Base-by-base conservation (phyloP, 2,329 filamentous ascomycete species). In the Exophiala sp. region DNA sequence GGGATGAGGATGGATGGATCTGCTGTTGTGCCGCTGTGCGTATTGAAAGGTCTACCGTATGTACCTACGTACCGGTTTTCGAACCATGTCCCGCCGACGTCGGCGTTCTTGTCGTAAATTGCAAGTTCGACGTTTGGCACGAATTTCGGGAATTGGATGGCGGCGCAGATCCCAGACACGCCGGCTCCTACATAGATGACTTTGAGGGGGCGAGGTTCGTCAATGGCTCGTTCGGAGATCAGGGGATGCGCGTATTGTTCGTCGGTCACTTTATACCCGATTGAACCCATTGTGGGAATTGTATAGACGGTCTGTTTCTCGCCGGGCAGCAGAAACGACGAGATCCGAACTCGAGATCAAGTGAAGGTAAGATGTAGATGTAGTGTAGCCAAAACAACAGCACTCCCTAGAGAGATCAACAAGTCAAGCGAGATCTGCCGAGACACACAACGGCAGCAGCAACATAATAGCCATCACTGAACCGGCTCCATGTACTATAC, bases 31-130 rank as follows among this genome's bases (percentile, higher is more conserved):
- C n/a, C n/a, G n/a, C n/a, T n/a, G n/a, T n/a, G n/a, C n/a, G n/a
- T n/a, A n/a, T n/a, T n/a, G n/a, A n/a, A n/a, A n/a, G n/a, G n/a
- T n/a, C n/a, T n/a, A n/a, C n/a, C n/a, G n/a, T n/a, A n/a, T n/a
- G n/a, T n/a, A n/a, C n/a, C n/a, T n/a, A 27, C 24, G 24, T 27
- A 27, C 24, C 24, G 5, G 10, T 27, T 27, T 48, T 63, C 61
- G 7, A 57, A 55, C 64, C 63, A 66, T 1, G 64, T 64, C 1
- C 64, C 64, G 1, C 63, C 64, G 13, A 66, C 41, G 11, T 63
- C 61, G 5, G 16, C n/a, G 11, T 64, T 64, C 41, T 58, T 58
- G 19, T 63, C 62, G 14, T 60, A 63, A 13, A 61, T 57, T 2
- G 37, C 42, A 9, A 58, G 48, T 21, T 58, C 50, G 10, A 60